Conservation (phyloP, 179 eudicot species). For the Drosera spatulata region DNA sequence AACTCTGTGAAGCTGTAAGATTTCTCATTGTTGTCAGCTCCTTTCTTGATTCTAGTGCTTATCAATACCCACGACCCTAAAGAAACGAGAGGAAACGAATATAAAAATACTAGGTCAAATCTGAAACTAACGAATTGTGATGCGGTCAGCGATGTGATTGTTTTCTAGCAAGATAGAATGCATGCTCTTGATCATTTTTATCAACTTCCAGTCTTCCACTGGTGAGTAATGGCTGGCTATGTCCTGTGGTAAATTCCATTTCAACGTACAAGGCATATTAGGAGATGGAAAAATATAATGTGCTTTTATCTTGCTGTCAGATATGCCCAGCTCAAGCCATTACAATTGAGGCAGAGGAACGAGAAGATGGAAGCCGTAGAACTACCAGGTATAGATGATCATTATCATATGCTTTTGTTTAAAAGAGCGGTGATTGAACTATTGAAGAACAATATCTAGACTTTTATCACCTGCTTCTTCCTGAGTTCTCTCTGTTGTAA, state of each 20-base stretch:
- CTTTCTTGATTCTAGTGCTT: neutral
- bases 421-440: neutral
- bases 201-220: too few species aligned
- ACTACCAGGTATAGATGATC: constrained; percentile 58
- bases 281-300: too few species aligned
- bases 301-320: constrained; percentile 19
- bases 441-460: neutral
- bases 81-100: too few species aligned
- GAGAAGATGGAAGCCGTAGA: constrained; percentile 98
- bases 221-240: too few species aligned
- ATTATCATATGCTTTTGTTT: constrained; percentile 1
- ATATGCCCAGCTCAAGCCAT: constrained; percentile 99
- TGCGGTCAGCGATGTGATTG: too few species aligned
- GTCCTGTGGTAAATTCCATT: too few species aligned
- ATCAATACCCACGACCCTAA: too few species aligned
- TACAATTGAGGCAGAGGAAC: constrained; percentile 94
- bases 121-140: too few species aligned
- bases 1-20: constrained; percentile 96
- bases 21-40: constrained; percentile 1
- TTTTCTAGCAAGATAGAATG: too few species aligned
- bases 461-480: neutral
- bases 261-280: too few species aligned
- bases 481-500: constrained; percentile 3
- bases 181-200: too few species aligned
- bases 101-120: too few species aligned